Conservation (phyloP, 768 basidiomycete species). For the Termitomyces sp. region DNA sequence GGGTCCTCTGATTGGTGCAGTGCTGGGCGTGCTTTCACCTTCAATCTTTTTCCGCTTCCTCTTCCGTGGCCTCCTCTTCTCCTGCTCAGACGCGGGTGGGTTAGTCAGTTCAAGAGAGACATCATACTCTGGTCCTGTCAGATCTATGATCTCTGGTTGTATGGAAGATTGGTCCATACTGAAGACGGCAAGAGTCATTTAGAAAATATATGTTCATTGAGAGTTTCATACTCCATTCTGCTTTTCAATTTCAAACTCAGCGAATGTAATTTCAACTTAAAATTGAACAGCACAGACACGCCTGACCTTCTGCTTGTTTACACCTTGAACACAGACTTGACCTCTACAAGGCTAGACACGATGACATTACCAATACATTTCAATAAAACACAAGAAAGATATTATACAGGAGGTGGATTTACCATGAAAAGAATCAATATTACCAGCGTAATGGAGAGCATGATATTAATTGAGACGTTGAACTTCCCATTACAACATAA, state of each 20-base stretch:
- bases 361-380: neutral
- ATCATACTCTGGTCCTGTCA: conserved; percentile 15
- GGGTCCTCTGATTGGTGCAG: conserved; percentile 15
- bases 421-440: neutral
- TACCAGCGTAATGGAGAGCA: neutral
- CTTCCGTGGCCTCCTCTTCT: conserved; percentile 16
- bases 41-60: conserved; percentile 21
- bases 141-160: conserved; percentile 26
- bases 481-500: conserved; percentile 1
- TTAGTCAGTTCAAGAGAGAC: neutral
- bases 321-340: too few species aligned
- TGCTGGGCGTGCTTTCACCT: conserved; percentile 12
- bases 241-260: conserved; percentile 12
- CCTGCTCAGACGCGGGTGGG: neutral
- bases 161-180: neutral
- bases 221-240: neutral
- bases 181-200: neutral
- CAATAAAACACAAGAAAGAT: neutral
- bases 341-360: neutral
- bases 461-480: conserved; percentile 7
- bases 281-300: too few species aligned
- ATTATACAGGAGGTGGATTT: neutral
- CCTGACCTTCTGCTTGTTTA: too few species aligned
- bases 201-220: neutral
- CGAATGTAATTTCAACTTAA: neutral